These are phyloP conservation scores for Candida caryicola DNA, from an alignment of 805 yeast genomes.

Conservation along the genomic window DNA sequence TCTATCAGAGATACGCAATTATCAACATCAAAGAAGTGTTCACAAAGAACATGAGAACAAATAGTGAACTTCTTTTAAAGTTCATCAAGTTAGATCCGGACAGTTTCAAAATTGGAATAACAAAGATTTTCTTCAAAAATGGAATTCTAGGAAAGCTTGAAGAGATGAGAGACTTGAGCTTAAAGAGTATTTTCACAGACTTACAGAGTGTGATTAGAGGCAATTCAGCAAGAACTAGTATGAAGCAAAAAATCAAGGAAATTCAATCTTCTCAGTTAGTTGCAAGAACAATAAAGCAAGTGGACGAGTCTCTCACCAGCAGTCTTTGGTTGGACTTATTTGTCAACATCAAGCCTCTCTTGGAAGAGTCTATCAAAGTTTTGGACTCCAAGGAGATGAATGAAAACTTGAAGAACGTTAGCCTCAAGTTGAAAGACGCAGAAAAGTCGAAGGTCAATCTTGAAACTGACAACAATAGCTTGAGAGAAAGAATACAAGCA, in stretches of 20 bases:
- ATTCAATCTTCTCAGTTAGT: conserved; percentile 70
- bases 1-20: conserved; percentile 72
- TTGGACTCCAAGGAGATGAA: conserved; percentile 55
- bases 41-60: conserved; percentile 54
- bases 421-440: conserved; percentile 37
- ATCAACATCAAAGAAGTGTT: conserved; percentile 50
- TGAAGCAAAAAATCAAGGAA: conserved; percentile 50
- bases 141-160: conserved; percentile 80
- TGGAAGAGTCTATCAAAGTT: conserved; percentile 61
- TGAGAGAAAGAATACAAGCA: conserved; percentile 33
- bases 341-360: conserved; percentile 68
- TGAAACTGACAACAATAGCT: conserved; percentile 36
- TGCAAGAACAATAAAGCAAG: conserved; percentile 55
- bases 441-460: conserved; percentile 29
- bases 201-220: conserved; percentile 72
- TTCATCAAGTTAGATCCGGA: conserved; percentile 58
- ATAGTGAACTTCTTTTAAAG: conserved; percentile 65
- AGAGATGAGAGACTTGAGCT: conserved; percentile 63
- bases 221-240: conserved; percentile 47
- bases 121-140: conserved; percentile 72
- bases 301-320: conserved; percentile 41
- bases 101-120: conserved; percentile 64
- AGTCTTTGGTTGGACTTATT: conserved; percentile 82
- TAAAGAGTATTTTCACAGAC: conserved; percentile 52
- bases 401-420: conserved; percentile 53